These are phyloP conservation scores for Malus orientalis DNA, from an alignment of 306 rosid genomes.

Conservation along the genomic window DNA sequence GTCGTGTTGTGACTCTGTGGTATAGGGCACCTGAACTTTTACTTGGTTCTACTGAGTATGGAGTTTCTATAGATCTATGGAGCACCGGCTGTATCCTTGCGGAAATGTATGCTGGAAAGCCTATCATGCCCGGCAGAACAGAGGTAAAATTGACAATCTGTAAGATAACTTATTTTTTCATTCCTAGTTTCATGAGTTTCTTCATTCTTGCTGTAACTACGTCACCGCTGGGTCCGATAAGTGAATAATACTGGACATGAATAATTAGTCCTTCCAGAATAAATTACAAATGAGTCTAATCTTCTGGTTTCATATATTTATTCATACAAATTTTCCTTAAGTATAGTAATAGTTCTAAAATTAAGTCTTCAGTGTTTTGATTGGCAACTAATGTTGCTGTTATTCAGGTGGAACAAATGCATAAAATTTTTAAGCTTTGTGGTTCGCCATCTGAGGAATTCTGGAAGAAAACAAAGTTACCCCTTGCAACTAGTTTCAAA, in stretches of 20 bases:
- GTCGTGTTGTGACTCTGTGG: slow-evolving; percentile 92
- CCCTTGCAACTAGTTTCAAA: slow-evolving; percentile 85
- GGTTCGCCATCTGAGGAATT: slow-evolving; percentile 83
- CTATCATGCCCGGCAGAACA: slow-evolving; percentile 95
- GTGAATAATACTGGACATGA: not conserved
- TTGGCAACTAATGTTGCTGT: not conserved
- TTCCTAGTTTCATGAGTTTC: not conserved
- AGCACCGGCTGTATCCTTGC: slow-evolving; percentile 91
- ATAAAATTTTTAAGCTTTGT: slow-evolving; percentile 88
- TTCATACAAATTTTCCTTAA: not conserved
- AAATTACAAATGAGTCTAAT: not conserved
- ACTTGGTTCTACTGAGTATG: slow-evolving; percentile 80
- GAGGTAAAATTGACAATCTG: slow-evolving; percentile 44
- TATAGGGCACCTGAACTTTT: slow-evolving; percentile 94
- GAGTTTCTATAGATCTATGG: slow-evolving; percentile 76
- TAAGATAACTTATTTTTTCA: not conserved
- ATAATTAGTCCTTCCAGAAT: not conserved
- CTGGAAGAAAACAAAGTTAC: slow-evolving; percentile 72
- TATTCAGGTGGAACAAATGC: slow-evolving; percentile 90
- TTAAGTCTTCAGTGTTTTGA: not conserved
- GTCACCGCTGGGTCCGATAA: too few species aligned
- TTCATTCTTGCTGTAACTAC: too few species aligned
- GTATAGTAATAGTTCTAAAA: not conserved
- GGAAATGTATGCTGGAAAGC: slow-evolving; percentile 70
- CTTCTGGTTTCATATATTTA: not conserved